These are phyloP conservation scores for Candida ipomoeae DNA, from an alignment of 805 yeast species.

Conservation along the genomic window DNA sequence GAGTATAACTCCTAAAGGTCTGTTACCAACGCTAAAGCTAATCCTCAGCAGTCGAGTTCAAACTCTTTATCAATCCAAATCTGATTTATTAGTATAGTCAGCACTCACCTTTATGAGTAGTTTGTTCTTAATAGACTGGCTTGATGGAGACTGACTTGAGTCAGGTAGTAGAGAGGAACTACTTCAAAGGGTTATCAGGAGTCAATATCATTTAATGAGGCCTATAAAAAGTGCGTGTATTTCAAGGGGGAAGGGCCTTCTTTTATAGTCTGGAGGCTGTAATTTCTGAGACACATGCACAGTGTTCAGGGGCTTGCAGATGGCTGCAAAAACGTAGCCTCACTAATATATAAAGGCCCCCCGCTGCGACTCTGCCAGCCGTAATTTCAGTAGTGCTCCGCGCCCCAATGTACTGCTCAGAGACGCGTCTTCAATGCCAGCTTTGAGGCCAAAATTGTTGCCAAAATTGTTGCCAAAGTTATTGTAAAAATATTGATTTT, in stretches of 20 bases:
- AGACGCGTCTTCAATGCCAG: not conserved
- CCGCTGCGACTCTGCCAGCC: not conserved
- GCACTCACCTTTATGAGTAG: too few relatives aligned
- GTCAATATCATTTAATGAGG: not conserved
- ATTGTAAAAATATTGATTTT: too few relatives aligned
- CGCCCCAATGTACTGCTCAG: not conserved
- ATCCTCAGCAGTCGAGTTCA: too few relatives aligned
- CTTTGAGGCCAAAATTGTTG: not conserved
- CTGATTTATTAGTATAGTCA: too few relatives aligned
- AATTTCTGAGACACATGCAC: not conserved
- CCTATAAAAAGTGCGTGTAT: not conserved
- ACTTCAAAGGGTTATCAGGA: too few relatives aligned
- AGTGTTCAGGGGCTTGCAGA: not conserved
- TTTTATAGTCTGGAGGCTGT: not conserved
- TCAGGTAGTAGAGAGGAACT: not conserved
- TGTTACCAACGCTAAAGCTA: too few relatives aligned
- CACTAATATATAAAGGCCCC: not conserved
- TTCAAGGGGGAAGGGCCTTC: not conserved
- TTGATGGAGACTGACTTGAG: too few relatives aligned
- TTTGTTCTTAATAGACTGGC: too few relatives aligned
- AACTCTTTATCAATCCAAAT: too few relatives aligned
- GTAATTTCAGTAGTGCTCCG: not conserved
- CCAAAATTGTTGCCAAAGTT: not conserved
- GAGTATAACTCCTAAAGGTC: too few relatives aligned
- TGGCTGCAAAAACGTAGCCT: not conserved